Conservation (phyloP, 352 stramenopile genomes). For the Globisporangium cylindrosporum region DNA sequence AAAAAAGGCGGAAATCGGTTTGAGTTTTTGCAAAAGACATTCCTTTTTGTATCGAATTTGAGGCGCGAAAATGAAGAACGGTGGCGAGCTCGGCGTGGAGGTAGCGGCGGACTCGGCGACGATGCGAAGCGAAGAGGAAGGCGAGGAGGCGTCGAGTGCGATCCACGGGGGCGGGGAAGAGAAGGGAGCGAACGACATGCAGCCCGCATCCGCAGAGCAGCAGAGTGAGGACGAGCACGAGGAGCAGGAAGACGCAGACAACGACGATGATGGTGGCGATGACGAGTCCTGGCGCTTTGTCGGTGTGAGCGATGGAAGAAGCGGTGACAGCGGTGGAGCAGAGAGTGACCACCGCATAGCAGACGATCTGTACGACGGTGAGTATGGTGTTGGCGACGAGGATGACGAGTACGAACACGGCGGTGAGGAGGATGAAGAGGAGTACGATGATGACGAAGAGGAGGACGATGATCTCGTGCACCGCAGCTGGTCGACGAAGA, state of each 20-base stretch:
- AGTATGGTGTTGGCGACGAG: background rate
- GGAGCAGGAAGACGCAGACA: background rate
- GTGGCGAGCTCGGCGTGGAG: too few relatives aligned
- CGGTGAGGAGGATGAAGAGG: background rate
- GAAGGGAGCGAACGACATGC: background rate
- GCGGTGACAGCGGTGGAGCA: background rate
- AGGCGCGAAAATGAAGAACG: too few relatives aligned
- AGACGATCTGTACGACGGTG: background rate
- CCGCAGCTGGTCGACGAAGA: constrained; percentile 11
- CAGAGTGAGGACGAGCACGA: background rate
- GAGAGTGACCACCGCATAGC: background rate
- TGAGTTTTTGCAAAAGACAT: too few relatives aligned
- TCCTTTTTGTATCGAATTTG: too few relatives aligned
- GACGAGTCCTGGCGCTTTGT: constrained; percentile 3
- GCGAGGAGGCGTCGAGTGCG: background rate
- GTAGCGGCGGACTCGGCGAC: too few relatives aligned
- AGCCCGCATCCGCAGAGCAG: background rate
- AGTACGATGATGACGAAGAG: constrained; percentile 6
- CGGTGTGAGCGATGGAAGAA: background rate
- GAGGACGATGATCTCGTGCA: constrained; percentile 15
- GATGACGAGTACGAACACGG: background rate
- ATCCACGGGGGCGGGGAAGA: background rate
- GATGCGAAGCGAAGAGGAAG: too few relatives aligned
- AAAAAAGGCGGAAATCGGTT: too few relatives aligned
- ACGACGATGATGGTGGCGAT: background rate